These are phyloP conservation scores for Apiotrichum gamsii DNA, from an alignment of 1,284 basidiomycete genomes.

Conservation along the genomic window DNA sequence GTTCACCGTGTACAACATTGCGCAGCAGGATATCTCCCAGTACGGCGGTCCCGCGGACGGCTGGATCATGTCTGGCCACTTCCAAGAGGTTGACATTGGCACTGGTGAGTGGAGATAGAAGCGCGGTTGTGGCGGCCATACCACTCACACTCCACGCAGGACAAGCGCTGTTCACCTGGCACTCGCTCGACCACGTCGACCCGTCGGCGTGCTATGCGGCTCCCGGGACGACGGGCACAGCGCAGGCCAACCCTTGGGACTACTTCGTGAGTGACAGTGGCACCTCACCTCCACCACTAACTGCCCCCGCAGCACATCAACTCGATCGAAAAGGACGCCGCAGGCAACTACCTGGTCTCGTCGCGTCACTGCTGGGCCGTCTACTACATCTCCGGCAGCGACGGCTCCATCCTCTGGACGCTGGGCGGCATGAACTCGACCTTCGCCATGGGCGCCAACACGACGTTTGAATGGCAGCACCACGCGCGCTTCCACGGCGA, in stretches of 20 bases:
- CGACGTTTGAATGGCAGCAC: slow-evolving; percentile 30
- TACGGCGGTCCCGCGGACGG: slow-evolving; percentile 20
- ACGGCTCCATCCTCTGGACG: slow-evolving; percentile 34
- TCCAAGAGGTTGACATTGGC: slow-evolving; percentile 39
- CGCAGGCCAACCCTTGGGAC: slow-evolving; percentile 19
- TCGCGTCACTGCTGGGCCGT: slow-evolving; percentile 34
- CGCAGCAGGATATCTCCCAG: slow-evolving; percentile 22
- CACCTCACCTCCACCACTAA: too few species aligned
- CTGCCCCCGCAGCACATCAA: slow-evolving; percentile 35
- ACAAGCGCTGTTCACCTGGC: slow-evolving; percentile 31
- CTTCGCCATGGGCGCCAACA: slow-evolving; percentile 24
- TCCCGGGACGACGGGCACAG: slow-evolving; percentile 20
- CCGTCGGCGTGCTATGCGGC: slow-evolving; percentile 22
- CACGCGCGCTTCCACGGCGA: slow-evolving; percentile 28
- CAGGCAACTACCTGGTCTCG: slow-evolving; percentile 40
- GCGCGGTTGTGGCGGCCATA: too few species aligned
- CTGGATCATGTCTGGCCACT: slow-evolving; percentile 26
- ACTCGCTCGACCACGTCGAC: slow-evolving; percentile 29
- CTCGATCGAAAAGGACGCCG: slow-evolving; percentile 32
- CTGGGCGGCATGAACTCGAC: slow-evolving; percentile 33
- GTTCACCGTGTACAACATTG: slow-evolving; percentile 24
- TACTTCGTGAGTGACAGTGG: slow-evolving; percentile 15
- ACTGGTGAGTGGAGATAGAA: slow-evolving; percentile 22
- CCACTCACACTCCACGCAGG: too few species aligned
- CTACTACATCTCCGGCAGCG: slow-evolving; percentile 30